These are phyloP conservation scores for Cymodocea nodosa DNA, from an alignment of 116 monocot genomes.

Conservation along the genomic window DNA sequence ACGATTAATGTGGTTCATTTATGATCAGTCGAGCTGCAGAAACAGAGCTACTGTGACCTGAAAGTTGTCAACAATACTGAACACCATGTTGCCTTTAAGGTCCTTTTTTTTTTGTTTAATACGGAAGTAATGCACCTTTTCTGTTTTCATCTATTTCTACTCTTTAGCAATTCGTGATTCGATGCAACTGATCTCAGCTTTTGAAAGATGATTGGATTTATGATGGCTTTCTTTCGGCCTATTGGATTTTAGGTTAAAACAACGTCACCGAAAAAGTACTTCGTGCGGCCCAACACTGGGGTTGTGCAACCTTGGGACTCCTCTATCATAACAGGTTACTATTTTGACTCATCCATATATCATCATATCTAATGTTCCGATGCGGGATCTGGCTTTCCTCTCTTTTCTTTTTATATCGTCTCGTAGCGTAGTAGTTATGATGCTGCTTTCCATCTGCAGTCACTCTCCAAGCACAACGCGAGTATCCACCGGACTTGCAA, in stretches of 20 bases:
- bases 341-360: neutral
- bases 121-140: neutral
- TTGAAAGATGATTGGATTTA: neutral
- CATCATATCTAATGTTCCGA: too few relatives aligned
- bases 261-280: conserved; percentile 87
- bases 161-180: neutral
- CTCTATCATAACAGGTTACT: conserved; percentile 51
- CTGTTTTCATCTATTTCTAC: conserved; percentile 3
- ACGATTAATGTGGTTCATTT: neutral
- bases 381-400: neutral
- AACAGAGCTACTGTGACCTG: conserved; percentile 63
- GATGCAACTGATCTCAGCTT: too few relatives aligned
- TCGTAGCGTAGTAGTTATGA: neutral
- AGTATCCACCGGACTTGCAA: conserved; percentile 66
- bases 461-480: conserved; percentile 71
- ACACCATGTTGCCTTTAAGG: conserved; percentile 95
- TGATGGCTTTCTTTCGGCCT: neutral
- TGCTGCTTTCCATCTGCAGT: conserved; percentile 28
- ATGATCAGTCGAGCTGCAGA: conserved; percentile 68
- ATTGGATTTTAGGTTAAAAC: conserved; percentile 56
- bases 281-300: conserved; percentile 77
- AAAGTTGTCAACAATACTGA: conserved; percentile 89
- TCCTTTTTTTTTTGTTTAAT: conserved; percentile 4
- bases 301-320: conserved; percentile 95
- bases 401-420: neutral